Conservation (phyloP, 352 stramenopile species). For the Globisporangium polare region DNA sequence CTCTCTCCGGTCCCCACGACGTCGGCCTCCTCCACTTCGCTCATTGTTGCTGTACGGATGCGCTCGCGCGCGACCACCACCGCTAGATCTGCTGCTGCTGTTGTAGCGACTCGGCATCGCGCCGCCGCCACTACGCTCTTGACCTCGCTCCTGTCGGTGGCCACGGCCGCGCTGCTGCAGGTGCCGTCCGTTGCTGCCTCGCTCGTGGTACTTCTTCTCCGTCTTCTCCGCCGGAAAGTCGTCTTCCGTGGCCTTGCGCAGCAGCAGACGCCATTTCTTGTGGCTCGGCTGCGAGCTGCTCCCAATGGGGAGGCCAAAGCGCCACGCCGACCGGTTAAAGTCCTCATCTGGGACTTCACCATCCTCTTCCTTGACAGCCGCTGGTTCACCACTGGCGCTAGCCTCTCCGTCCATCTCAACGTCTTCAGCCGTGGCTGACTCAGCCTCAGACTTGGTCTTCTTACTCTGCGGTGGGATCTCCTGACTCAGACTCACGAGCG, state of each 20-base stretch:
- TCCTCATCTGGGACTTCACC: conserved; percentile 43
- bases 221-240: conserved; percentile 81
- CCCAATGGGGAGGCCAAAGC: conserved; percentile 43
- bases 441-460: conserved; percentile 21
- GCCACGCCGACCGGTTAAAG: conserved; percentile 70
- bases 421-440: conserved; percentile 27
- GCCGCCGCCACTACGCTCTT: conserved; percentile 6
- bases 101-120: conserved; percentile 30
- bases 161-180: conserved; percentile 19
- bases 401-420: conserved; percentile 53
- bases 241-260: conserved; percentile 66
- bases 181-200: conserved; percentile 11
- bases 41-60: conserved; percentile 42
- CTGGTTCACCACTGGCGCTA: conserved; percentile 5
- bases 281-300: conserved; percentile 42
- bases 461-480: conserved; percentile 46
- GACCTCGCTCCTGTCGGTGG: conserved; percentile 10
- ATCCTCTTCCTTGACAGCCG: conserved; percentile 7
- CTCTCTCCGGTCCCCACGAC: conserved; percentile 3
- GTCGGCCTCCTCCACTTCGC: conserved; percentile 2
- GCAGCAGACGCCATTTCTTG: conserved; percentile 69
- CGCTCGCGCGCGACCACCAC: conserved; percentile 23
- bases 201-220: conserved; percentile 70
- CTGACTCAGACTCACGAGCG: conserved; percentile 51
- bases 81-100: conserved; percentile 9